Evolutionary conservation across 192 early-diverging fungal species (phyloP), one percentile per base, ranked within the genome.

Genomic region (Linnemannia zychae): DNA sequence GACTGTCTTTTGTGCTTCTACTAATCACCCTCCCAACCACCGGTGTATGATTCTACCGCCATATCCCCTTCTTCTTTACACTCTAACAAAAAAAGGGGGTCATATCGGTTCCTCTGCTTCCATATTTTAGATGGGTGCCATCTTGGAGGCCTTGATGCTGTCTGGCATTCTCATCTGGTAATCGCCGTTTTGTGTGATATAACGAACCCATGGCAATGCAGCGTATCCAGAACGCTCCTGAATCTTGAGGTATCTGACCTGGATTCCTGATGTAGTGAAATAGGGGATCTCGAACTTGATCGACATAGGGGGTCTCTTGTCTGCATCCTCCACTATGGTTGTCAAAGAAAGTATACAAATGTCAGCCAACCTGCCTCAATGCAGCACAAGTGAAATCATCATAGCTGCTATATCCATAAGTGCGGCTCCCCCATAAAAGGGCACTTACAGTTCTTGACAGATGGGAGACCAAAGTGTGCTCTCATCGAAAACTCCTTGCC

Each of bases 401-500:
- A n/a, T n/a, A n/a, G n/a, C n/a, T n/a, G n/a, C 4, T 22, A 31
- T n/a, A 11, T 24, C 13, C 12, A 22, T 22, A 3, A 18, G 47
- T 52, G 31, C 17, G 52, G 16, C 16, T 0, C 40, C 4, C 40
- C n/a, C n/a, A n/a, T n/a, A n/a, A 44, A 66, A 53, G 24, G 17
- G 71, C 16, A 70, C 80, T 49, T 83, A 93, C 93, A 87, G 82
- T 93, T 93, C 84, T 95, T 93, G 67, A 97, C 96, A 36, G 93
- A 95, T 20, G 96, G 96, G 34, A 96, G 86, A 7, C 96, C 94
- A 91, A 96, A 97, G 79, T 96, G 94, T 34, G 96, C 94, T 44
- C 95, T 91, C 91, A 99, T 94, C 72, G 97, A 90, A 72, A 96
- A 98, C 80, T 99, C 98, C 88, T 98, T 98, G 72, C 97, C 97